Evolutionary conservation across 2,329 filamentous ascomycete species (phyloP), one percentile per base, ranked within the genome.

Genomic region (Verticillium longisporum): DNA sequence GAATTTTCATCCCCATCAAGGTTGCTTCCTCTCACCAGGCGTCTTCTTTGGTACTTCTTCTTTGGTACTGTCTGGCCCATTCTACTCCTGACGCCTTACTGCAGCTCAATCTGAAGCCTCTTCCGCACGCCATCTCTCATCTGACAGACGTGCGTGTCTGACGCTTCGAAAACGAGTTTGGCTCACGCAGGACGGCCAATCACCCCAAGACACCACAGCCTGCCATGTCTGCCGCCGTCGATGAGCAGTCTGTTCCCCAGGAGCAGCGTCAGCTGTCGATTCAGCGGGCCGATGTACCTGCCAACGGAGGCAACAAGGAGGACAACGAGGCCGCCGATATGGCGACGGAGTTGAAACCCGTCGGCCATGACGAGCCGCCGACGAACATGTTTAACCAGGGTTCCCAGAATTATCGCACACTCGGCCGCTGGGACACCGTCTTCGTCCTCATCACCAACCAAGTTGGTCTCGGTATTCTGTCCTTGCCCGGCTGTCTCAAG

Each of bases 401-500:
- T 21, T 66, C 67, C 63, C 71, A 73, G 60, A 70, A 66, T 58
- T 73, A 71, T 56, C 69, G 72, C 55, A 74, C 68, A 56, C 69
- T 74, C 69, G 63, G 68, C 50, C 69, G 72, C 59, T 73, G 72
- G 71, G 71, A 74, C 45, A 73, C 72, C 0, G 65, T 69, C 10
- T 68, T 73, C 53, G 70, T 72, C 36, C 66, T 75, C 3, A 61
- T 74, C 11, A 72, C 70, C 37, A 74, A 74, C 60, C 69, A 75
- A 61, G 67, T 75, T 60, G 72, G 71, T 50, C 68, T 75, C 4
- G 74, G 73, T n/a, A 73, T 76, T 72, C 87, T 91, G 80, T 89
- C 87, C 1, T 88, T 90, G 64, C 88, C 88, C 2, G 88, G 85
- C 72, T 88, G 87, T 0, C 88, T 90, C 72, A 86, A 87, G 5